Evolutionary conservation across 2,329 filamentous ascomycete genomes (phyloP), one percentile per base, ranked within the genome.

Genomic region (Coleophoma cylindrospora): DNA sequence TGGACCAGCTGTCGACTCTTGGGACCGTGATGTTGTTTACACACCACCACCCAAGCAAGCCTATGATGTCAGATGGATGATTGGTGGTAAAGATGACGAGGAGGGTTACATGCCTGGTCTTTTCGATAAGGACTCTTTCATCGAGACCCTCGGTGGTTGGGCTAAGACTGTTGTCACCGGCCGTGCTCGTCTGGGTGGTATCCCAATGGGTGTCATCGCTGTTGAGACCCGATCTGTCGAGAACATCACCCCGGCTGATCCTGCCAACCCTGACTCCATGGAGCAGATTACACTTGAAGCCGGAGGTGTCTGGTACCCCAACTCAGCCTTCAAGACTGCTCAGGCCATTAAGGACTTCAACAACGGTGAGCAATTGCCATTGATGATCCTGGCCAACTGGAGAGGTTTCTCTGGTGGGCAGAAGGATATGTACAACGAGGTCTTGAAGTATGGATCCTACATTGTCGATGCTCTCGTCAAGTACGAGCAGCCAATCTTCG

Each of bases 341-440:
- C 94, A 99, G 73, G 94, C 94, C 50, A 95, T 99, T 75, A 91
- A 87, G 64, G 94, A 99, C 77, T 99, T 99, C 83, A 99, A 99
- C 83, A 84, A 95, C 59, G 94, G 94, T 68, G 94, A 99, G 75
- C 94, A 99, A 76, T 80, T 99, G 66, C 94, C 94, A 50, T 77
- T 99, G 59, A 97, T 99, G 91, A 99, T 99, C 68, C 84, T 99
- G 57, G 94, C 94, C 73, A 99, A 99, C 81, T 99, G 94, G 94
- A 87, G 94, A 84, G 94, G 94, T 77, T 99, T 99, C 89, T 99
- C 94, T 60, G 94, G 94, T 77, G 94, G 94, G 58, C 94, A 99
- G 75, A 90, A 92, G 61, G 94, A 99, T 74, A 99, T 99, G 94
- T 99, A 95, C 84, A 96, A 97, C 75, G 94, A 99, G 74, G 94